Evolutionary conservation across 225 moss, liverwort and hornwort species (phyloP), one percentile per base, ranked within the genome.

Genomic region (Lunularia cruciata): DNA sequence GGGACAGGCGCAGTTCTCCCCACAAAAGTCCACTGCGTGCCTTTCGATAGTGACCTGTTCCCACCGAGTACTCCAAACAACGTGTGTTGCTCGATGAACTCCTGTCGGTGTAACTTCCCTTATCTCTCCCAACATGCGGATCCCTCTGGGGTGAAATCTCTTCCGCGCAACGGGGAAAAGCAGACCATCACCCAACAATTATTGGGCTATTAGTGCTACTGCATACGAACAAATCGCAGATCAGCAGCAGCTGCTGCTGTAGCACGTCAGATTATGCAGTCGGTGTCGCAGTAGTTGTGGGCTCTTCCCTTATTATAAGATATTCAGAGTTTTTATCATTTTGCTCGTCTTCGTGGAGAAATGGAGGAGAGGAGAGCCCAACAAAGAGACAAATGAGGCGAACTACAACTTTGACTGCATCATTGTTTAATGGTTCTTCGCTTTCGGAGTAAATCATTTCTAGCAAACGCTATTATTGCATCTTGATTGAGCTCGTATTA

Each of bases 21-120:
- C 27, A 28, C 54, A 54, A 54, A 54, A 54, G 54, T 54, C 54
- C 54, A 54, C 54, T 22, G 54, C 54, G 26, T 25, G 54, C 54
- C 54, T 54, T 54, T 54, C 27, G 54, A 54, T 26, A 28, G 54
- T 54, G 54, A 53, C 53, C 53, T 53, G 53, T 53, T 53, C 54
- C 54, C 54, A 3, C 54, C 54, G 14, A 52, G 22, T 23, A 1
- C 23, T 23, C 6, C 11, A 27, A 23, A 27, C 12, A 54, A 54
- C 54, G 22, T 54, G 54, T 54, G 26, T 28, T 26, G 54, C 23
- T 52, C 52, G 23, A 52, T 22, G 52, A 23, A 52, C 22, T 23
- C 8, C 43, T 43, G 3, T 54, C 54, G 54, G 54, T 54, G 54
- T 54, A 54, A 27, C 22, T 28, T 27, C 26, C 8, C 1, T 54